Base-by-base conservation (phyloP, 257 asterid species). In the Eucommia ulmoides region DNA sequence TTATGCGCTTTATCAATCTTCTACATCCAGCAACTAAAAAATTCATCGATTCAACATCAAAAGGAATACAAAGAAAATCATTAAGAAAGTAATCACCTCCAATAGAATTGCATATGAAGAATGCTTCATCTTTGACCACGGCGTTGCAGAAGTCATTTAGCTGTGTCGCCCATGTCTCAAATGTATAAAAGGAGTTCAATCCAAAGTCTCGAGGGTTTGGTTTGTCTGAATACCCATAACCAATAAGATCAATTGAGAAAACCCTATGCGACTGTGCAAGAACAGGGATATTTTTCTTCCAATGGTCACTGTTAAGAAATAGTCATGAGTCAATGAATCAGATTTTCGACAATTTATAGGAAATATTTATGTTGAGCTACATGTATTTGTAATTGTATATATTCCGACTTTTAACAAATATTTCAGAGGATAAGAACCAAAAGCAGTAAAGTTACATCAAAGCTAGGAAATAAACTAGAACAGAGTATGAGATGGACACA, bases 201-300 rank as follows among this genome's bases (percentile, higher is more conserved):
- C 68, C 71, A 60, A 82, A 82, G 19, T 74, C 65, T 29, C 68
- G 65, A 8, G 96, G 91, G 63, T 85, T 76, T 49, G 97, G 97
- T 71, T 89, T 89, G 74, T 89, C 97, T 11, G 97, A 89, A 74
- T 82, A 85, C 42, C 97, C 97, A 58, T 89, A 89, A 22, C 97
- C 97, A 59, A 89, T 82, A 17, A 89, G 91, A 70, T 89, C 97
- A 57, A 89, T 80, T n/a, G 96, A 81, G 49, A 75, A 89, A 44
- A 89, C 96, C 65, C 85, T 70, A 73, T 89, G 94, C 22, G 79
- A 65, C 59, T 71, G 74, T 9, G 82, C 96, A 57, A 89, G 93
- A 63, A 80, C 89, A 7, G 82, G 78, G 55, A 89, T 51, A 69
- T 89, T 89, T 75, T 89, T 89, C 72, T 96, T 78, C 97, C 97